Evolutionary conservation across 192 early-diverging fungal species (phyloP), one percentile per base, ranked within the genome.

Genomic region (Umbelopsis ramanniana): DNA sequence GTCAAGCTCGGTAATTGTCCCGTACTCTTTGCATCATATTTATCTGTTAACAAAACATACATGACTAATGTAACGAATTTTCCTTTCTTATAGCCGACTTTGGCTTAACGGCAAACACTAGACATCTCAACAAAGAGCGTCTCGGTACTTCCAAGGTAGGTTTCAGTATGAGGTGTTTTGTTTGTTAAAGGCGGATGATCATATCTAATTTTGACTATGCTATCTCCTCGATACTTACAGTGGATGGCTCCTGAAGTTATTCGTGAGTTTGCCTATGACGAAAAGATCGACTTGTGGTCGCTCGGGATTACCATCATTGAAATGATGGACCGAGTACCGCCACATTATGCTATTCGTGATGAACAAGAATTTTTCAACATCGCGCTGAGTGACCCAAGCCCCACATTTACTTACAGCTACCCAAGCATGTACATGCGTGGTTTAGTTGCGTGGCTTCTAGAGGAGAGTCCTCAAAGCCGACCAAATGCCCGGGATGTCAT

Each of bases 201-300:
- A 68, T 68, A 46, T 45, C 35, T 68, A 68, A 45, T 26, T 60
- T 68, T 19, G 57, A 63, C 23, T 29, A 37, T 60, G 8, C 3
- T 8, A 40, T 40, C 38, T 7, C 40, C 40, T 43, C 11, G 19
- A 26, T 46, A 38, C 35, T 60, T 23, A 17, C 47, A 81, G 72
- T 81, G 79, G 79, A 81, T 81, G 79, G 79, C 79, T 23, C 79
- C 79, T 19, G 79, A 81, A 66, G 79, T 81, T 3, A 77, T 81
- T 66, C 73, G 66, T 35, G 72, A 81, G 69, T 21, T 69, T 23
- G 17, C 68, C 14, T 81, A 81, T 66, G 68, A 71, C 35, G 75
- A 76, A 63, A 77, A 74, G 66, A 70, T 77, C 23, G 79, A 81
- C 45, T 23, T 81, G 19, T 81, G 79, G 79, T 77, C 75, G 9